Conservation (phyloP, 768 basidiomycete genomes). For the Russula sp. region DNA sequence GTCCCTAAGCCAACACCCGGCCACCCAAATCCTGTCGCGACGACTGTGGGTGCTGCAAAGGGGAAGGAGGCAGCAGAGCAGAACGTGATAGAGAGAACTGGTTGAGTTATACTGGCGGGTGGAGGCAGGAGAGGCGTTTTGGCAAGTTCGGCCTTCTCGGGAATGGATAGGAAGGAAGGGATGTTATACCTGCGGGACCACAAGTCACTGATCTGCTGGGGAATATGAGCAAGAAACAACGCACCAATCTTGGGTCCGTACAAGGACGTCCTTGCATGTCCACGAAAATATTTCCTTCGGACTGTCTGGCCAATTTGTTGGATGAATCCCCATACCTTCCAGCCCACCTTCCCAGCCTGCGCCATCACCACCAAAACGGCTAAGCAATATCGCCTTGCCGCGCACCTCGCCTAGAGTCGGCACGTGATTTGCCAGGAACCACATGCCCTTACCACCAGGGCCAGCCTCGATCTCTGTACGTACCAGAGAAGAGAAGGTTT, state of each 20-base stretch:
- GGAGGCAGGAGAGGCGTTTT: conserved; percentile 52
- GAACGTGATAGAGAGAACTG: conserved; percentile 69
- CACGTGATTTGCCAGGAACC: conserved; percentile 80
- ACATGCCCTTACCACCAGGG: conserved; percentile 57
- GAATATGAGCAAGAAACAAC: conserved; percentile 23
- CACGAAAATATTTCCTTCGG: conserved; percentile 70
- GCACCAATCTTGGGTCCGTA: conserved; percentile 86
- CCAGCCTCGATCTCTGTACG: conserved; percentile 58
- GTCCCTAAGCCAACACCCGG: conserved; percentile 71
- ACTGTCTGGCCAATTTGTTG: conserved; percentile 82
- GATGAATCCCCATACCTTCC: conserved; percentile 83
- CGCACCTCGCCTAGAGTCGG: conserved; percentile 81
- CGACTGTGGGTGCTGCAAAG: conserved; percentile 67
- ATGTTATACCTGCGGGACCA: conserved; percentile 65
- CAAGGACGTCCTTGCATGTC: conserved; percentile 64
- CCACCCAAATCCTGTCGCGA: conserved; percentile 85
- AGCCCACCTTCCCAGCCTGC: conserved; percentile 64
- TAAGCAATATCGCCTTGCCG: conserved; percentile 82
- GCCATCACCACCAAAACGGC: conserved; percentile 74
- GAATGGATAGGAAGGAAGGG: conserved; percentile 73
- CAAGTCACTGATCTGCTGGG: conserved; percentile 2
- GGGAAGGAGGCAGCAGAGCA: conserved; percentile 81
- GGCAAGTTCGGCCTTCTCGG: conserved; percentile 70
- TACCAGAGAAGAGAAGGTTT: conserved; percentile 62
- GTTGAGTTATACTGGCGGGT: conserved; percentile 33